Conservation (phyloP, 23 red algal genomes). For the Pyropia yezoensis region DNA sequence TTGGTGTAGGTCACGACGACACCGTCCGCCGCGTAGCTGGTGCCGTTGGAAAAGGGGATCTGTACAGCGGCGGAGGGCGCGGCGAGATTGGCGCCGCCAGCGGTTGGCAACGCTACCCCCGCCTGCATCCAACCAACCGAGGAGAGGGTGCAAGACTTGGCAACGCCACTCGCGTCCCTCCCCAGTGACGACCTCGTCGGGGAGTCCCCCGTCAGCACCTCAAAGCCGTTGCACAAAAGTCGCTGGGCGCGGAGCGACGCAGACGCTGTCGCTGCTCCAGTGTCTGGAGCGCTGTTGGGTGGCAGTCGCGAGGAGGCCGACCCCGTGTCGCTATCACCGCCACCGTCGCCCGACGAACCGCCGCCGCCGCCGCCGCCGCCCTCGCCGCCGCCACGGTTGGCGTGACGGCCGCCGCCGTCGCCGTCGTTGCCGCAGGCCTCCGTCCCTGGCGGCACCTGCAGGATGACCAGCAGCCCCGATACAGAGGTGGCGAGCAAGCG, state of each 20-base stretch:
- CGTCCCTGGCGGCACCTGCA: constrained; percentile 17
- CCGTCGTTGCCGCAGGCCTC: background rate
- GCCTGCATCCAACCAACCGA: constrained; percentile 69
- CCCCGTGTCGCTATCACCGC: constrained; percentile 2
- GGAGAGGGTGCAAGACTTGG: constrained; percentile 31
- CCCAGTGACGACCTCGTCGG: constrained; percentile 24
- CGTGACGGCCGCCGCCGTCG: background rate
- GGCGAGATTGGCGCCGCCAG: background rate
- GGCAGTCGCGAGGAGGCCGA: background rate
- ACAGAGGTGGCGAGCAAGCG: constrained; percentile 60
- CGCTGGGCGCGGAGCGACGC: constrained; percentile 1
- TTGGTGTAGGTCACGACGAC: constrained; percentile 75
- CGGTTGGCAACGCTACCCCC: constrained; percentile 15
- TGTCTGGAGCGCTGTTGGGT: background rate
- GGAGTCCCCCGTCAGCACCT: constrained; percentile 44
- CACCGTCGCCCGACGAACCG: background rate
- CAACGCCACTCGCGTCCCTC: background rate
- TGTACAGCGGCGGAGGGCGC: constrained; percentile 11
- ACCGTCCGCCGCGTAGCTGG: constrained; percentile 52
- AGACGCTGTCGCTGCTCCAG: background rate
- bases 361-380: constrained; percentile 2
- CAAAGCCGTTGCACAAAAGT: constrained; percentile 76
- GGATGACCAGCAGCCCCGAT: constrained; percentile 46
- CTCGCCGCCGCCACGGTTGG: background rate
- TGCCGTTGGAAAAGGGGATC: constrained; percentile 72